phyloP scores from a whole-genome alignment of 495 filamentous ascomycete species.

The Neurospora hispaniola region DNA sequence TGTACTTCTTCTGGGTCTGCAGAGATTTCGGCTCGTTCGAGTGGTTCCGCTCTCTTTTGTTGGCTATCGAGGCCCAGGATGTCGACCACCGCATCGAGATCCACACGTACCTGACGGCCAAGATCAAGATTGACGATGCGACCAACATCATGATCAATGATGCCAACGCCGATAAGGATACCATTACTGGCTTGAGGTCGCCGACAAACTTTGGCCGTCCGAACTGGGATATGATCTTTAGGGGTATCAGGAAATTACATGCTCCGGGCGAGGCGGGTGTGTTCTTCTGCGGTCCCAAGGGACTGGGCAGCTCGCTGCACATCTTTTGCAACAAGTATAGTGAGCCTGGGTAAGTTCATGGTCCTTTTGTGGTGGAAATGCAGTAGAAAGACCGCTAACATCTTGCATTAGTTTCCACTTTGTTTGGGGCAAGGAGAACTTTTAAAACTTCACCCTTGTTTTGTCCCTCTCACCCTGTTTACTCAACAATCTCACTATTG shows the following conservation, averaged over 20 bases:
- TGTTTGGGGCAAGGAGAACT: conserved; percentile 72
- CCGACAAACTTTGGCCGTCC: conserved; percentile 71
- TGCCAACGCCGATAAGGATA: conserved; percentile 65
- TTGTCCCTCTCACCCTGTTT: not conserved
- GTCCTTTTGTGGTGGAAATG: not conserved
- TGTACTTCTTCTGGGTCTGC: conserved; percentile 83
- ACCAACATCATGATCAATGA: conserved; percentile 82
- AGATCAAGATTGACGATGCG: conserved; percentile 69
- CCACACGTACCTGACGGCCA: conserved; percentile 61
- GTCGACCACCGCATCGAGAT: conserved; percentile 73
- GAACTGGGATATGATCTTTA: conserved; percentile 74
- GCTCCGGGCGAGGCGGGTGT: conserved; percentile 61
- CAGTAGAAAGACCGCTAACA: not conserved
- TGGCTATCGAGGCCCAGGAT: conserved; percentile 76
- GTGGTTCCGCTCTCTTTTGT: conserved; percentile 70
- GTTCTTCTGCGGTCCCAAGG: conserved; percentile 72
- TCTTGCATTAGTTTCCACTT: conserved; percentile 37
- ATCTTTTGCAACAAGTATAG: conserved; percentile 71
- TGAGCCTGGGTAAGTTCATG: conserved; percentile 50
- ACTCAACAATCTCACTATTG: not conserved
- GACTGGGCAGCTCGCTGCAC: conserved; percentile 55
- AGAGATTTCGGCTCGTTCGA: conserved; percentile 69
- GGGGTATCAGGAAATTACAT: conserved; percentile 64
- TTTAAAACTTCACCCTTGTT: conserved; percentile 31
- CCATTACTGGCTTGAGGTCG: conserved; percentile 62